Conservation (phyloP, 164 flowering plant species). For the Magnolia kwangsiensis region DNA sequence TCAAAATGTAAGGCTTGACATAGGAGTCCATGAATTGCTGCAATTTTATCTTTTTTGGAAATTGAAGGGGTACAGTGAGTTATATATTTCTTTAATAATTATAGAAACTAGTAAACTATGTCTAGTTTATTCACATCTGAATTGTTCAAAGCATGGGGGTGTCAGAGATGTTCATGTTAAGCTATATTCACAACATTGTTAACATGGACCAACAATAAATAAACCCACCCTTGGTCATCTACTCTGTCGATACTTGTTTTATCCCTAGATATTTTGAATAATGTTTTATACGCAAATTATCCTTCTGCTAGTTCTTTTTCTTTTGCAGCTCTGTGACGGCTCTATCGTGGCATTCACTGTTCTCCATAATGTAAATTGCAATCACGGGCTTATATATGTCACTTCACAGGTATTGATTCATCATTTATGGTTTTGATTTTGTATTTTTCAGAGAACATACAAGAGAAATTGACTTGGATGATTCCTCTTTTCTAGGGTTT, state of each 20-base stretch:
- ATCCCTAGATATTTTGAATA: neutral
- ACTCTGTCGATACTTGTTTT: neutral
- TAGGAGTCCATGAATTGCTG: neutral
- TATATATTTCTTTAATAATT: neutral
- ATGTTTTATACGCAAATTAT: neutral
- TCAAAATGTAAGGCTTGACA: neutral
- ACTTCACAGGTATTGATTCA: conserved; percentile 68
- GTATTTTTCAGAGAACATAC: neutral
- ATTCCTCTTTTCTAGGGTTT: conserved; percentile 54
- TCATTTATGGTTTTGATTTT: neutral
- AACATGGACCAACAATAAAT: neutral
- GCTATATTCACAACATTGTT: neutral
- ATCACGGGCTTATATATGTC: conserved; percentile 92
- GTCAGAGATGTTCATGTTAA: neutral
- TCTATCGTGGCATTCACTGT: conserved; percentile 89
- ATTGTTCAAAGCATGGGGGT: neutral
- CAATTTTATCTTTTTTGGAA: neutral
- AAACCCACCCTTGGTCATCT: neutral
- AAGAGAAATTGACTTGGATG: neutral
- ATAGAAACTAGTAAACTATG: neutral
- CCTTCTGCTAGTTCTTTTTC: conserved; percentile 2
- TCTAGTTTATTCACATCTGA: neutral
- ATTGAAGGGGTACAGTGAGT: neutral
- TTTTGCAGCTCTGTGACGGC: conserved; percentile 88
- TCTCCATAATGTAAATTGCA: conserved; percentile 96